These are phyloP conservation scores for Leccinum pallidistipes DNA, from an alignment of 1,284 basidiomycete species.

Conservation along the genomic window DNA sequence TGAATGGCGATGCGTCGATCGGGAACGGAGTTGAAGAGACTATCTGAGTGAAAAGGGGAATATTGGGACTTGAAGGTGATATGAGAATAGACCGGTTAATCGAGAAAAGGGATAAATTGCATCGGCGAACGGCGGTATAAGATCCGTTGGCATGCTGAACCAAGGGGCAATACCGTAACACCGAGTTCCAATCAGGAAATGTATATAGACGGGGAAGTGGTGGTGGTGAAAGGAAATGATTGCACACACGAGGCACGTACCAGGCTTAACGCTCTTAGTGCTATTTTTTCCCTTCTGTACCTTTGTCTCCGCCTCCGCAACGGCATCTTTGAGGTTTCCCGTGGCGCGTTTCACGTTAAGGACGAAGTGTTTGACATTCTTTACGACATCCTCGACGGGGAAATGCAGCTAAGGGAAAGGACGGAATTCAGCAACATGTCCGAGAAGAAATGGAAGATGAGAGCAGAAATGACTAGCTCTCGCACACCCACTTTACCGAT, in stretches of 20 bases:
- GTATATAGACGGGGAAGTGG: background rate
- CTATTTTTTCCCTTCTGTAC: conserved; percentile 40
- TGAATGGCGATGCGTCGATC: conserved; percentile 14
- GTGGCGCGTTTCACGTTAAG: conserved; percentile 76
- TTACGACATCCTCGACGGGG: conserved; percentile 71
- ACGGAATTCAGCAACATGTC: conserved; percentile 7
- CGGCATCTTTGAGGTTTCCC: conserved; percentile 55
- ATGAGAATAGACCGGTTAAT: background rate
- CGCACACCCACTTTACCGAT: conserved; percentile 59
- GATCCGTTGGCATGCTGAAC: conserved; percentile 1
- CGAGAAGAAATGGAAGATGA: background rate
- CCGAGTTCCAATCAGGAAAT: conserved; percentile 1
- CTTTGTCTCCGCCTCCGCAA: conserved; percentile 31
- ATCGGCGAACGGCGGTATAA: background rate
- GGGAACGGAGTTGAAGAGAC: conserved; percentile 5
- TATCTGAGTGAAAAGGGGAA: conserved; percentile 1
- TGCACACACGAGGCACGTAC: conserved; percentile 30
- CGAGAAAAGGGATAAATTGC: background rate
- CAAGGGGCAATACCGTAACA: background rate
- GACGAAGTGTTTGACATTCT: conserved; percentile 81
- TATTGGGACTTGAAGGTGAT: conserved; percentile 2
- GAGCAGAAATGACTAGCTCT: background rate
- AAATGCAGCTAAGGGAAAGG: conserved; percentile 62
- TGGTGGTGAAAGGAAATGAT: background rate
- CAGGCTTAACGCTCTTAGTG: conserved; percentile 38